Base-by-base conservation (phyloP, 441 rosid genomes). In the Biscutella auriculata region DNA sequence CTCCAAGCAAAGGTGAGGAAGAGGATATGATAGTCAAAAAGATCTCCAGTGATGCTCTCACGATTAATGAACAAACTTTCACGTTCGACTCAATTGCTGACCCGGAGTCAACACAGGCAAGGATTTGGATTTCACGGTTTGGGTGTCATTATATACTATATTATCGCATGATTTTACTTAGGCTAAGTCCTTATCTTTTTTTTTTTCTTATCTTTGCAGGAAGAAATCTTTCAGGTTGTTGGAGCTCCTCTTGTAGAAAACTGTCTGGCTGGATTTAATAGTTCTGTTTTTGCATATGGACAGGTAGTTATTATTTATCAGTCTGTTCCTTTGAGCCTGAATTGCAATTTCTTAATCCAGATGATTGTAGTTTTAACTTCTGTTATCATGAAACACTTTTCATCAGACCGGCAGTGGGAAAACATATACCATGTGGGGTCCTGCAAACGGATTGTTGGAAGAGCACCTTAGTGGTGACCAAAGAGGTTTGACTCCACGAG, bases 381-480 rank as follows among this genome's bases (percentile, higher is more conserved):
- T 29, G 25, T 4, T 30, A 6, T 9, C 36, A 21, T 54, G 51
- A 15, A 42, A 41, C 65, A 60, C 19, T 47, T 63, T 62, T 68
- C 60, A 60, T 61, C 55, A 94, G 99, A 94, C 97, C 3, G 97
- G 99, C 42, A 94, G 99, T 56, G 99, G 99, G 51, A 94, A 94
- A 73, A 94, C 99, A 12, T 94, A 86, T 72, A 94, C 97, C 8
- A 90, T 94, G 83, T 94, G 97, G 97, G 99, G 97, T 52, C 97
- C 99, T 56, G 79, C 95, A 60, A 84, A 88, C 29, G 92, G 90
- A 50, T 74, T 90, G 66, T 67, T 67, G 69, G 92, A 85, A 70
- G 89, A 79, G 47, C 75, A 77, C 48, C 68, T 78, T 54, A 79
- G 77, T 3, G 73, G 82, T 70, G 97, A 82, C 58, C 82, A 85